Evolutionary conservation across 371 early-diverging fungal species (phyloP).

Genomic region (Rhizomucor miehei): DNA sequence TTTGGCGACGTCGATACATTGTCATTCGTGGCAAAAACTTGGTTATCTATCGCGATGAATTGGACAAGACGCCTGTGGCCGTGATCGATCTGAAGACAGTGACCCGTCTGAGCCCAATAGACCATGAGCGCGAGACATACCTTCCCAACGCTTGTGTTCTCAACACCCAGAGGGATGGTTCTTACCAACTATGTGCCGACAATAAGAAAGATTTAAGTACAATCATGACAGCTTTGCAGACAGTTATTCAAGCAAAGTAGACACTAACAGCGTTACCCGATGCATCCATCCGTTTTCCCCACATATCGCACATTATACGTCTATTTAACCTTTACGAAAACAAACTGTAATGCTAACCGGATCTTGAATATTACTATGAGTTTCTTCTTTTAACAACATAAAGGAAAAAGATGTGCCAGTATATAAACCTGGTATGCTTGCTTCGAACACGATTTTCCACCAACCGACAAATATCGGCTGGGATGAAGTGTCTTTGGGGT

Average conservation of each 20-base stretch:
- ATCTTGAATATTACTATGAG: too few species aligned
- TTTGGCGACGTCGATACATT: slow-evolving; percentile 20
- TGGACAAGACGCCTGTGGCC: slow-evolving; percentile 35
- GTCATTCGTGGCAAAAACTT: slow-evolving; percentile 18
- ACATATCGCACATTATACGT: neutral
- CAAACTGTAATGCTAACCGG: too few species aligned
- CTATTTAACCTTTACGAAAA: too few species aligned
- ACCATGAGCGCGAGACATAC: slow-evolving; percentile 39
- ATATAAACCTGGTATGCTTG: too few species aligned
- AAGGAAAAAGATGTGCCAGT: too few species aligned
- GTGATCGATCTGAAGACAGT: slow-evolving; percentile 38
- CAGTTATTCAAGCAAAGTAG: slow-evolving; percentile 18
- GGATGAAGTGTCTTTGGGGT: too few species aligned
- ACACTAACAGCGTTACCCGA: neutral
- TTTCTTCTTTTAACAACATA: too few species aligned
- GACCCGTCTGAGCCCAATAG: slow-evolving; percentile 25
- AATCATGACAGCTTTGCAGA: slow-evolving; percentile 38
- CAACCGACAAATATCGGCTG: too few species aligned
- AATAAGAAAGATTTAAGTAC: slow-evolving; percentile 29
- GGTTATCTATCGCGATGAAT: slow-evolving; percentile 15
- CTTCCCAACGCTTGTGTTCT: slow-evolving; percentile 41
- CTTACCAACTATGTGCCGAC: slow-evolving; percentile 39
- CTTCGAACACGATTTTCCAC: too few species aligned
- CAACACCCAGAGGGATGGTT: slow-evolving; percentile 24
- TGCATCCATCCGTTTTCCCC: neutral